These are phyloP conservation scores for Nitzschia palea DNA, from an alignment of 108 stramenopile genomes.

Conservation along the genomic window DNA sequence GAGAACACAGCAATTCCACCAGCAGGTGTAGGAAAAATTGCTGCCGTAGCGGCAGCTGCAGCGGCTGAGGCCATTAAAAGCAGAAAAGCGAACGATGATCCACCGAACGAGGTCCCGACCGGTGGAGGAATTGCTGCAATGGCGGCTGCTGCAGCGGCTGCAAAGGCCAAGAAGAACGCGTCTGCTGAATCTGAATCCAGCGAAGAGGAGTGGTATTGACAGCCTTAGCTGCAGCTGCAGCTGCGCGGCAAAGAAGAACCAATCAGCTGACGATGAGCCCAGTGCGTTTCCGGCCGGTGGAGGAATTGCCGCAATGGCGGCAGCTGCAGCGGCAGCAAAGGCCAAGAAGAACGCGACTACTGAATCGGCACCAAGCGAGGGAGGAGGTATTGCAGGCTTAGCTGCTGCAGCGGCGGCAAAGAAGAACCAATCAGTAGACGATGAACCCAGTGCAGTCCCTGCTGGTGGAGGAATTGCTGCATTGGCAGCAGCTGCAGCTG, in stretches of 20 bases:
- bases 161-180: not conserved
- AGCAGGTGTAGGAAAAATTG: slow-evolving; percentile 6
- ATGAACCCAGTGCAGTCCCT: not conserved
- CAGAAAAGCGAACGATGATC: slow-evolving; percentile 11
- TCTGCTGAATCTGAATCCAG: not conserved
- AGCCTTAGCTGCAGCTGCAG: slow-evolving; percentile 27
- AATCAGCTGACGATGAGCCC: not conserved
- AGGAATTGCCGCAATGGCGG: slow-evolving; percentile 40
- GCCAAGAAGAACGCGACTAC: not conserved
- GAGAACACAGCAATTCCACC: not conserved
- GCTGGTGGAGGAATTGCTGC: slow-evolving; percentile 23
- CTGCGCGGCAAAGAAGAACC: slow-evolving; percentile 13
- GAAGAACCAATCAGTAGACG: not conserved
- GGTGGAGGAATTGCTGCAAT: slow-evolving; percentile 15
- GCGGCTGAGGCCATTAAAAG: not conserved
- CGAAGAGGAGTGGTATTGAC: slow-evolving; percentile 18
- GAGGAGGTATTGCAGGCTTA: slow-evolving; percentile 29
- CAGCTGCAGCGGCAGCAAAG: slow-evolving; percentile 25
- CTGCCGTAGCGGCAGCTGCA: slow-evolving; percentile 9
- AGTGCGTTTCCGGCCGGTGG: slow-evolving; percentile 1
- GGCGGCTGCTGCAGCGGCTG: slow-evolving; percentile 20
- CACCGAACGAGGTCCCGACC: not conserved
- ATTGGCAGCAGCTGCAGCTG: slow-evolving; percentile 19
- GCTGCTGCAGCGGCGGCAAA: slow-evolving; percentile 31
- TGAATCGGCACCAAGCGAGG: not conserved